phyloP scores from a whole-genome alignment of 2,329 filamentous ascomycete species.

The Aspergillus spinulosporus region DNA sequence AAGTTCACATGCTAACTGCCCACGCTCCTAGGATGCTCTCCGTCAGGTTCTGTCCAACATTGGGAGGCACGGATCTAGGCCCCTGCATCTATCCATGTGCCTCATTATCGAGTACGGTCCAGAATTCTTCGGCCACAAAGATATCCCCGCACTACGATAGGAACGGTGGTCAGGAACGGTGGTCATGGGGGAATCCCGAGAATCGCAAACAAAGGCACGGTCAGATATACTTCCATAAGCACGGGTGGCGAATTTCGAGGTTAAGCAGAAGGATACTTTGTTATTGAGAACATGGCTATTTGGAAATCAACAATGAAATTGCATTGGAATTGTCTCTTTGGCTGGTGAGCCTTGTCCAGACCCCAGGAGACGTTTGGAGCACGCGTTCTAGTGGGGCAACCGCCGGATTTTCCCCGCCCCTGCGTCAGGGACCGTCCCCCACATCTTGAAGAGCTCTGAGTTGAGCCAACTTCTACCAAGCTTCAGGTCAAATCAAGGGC shows the following conservation, averaged over 20 bases:
- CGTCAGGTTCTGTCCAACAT: too few species aligned
- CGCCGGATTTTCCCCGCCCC: not conserved
- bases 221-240: too few species aligned
- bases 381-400: not conserved
- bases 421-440: not conserved
- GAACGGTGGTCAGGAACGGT: not conserved
- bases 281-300: too few species aligned
- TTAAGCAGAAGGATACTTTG: too few species aligned
- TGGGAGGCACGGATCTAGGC: too few species aligned
- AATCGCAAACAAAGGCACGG: not conserved
- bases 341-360: not conserved
- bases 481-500: not conserved
- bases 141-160: not conserved
- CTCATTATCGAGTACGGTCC: not conserved
- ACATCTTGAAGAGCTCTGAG: not conserved
- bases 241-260: too few species aligned
- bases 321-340: too few species aligned
- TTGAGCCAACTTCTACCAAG: not conserved
- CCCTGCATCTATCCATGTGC: too few species aligned
- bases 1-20: too few species aligned
- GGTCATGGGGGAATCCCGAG: constrained; percentile 1
- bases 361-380: not conserved
- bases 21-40: too few species aligned
- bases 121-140: not conserved
- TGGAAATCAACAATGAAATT: too few species aligned